A percentile compares a stretch with the other conserved stretches of the same genome.
phyloP scores from a whole-genome alignment of 2,329 filamentous ascomycete genomes.

The Rhexocercosporidium sp. region DNA sequence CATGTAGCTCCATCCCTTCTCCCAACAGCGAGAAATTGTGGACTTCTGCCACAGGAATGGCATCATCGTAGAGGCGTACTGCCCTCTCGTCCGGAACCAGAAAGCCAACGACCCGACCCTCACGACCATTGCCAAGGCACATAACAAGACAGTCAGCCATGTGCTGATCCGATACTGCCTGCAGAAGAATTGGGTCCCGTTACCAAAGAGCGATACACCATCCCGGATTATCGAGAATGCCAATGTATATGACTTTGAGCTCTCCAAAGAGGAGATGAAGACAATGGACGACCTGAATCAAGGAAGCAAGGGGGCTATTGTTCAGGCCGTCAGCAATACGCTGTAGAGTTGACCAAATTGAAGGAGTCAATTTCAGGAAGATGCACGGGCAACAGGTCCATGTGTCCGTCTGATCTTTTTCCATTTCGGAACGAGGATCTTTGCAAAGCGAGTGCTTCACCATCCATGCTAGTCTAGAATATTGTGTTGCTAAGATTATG shows the following conservation, averaged over 20 bases:
- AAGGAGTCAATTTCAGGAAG: neutral
- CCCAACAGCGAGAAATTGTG: constrained; percentile 62
- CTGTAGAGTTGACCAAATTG: constrained; percentile 1
- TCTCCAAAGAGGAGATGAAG: constrained; percentile 62
- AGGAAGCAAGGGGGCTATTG: constrained; percentile 48
- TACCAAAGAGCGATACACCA: constrained; percentile 68
- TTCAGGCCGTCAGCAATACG: constrained; percentile 35
- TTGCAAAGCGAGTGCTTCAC: neutral
- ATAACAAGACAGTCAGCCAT: constrained; percentile 66
- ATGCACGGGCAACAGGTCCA: neutral
- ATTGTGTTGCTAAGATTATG: neutral
- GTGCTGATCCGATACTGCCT: constrained; percentile 71
- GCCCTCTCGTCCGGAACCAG: constrained; percentile 62
- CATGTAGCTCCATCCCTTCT: constrained; percentile 73
- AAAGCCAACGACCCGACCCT: constrained; percentile 66
- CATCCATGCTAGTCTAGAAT: neutral
- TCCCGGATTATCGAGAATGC: constrained; percentile 65
- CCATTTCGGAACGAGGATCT: neutral
- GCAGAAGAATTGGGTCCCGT: constrained; percentile 71
- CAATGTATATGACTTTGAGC: constrained; percentile 64
- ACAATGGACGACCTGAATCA: constrained; percentile 56
- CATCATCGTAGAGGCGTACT: constrained; percentile 59
- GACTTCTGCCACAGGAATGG: constrained; percentile 52
- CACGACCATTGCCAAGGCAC: constrained; percentile 59
- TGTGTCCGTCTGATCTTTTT: neutral